Evolutionary conservation across 1,139 yeast species (phyloP).

Genomic region (Hyphopichia pseudoburtonii): DNA sequence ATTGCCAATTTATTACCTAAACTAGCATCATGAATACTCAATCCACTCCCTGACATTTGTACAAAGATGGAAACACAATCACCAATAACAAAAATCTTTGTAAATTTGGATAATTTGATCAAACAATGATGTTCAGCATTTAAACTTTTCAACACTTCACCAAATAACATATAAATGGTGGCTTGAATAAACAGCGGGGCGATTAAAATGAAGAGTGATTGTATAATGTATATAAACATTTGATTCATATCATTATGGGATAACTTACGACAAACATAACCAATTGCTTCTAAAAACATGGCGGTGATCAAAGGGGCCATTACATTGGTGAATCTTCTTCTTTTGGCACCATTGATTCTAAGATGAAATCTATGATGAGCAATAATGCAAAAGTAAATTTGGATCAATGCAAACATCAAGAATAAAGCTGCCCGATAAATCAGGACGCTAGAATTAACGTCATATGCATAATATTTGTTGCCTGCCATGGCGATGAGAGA

Average conservation of each 20-base stretch:
- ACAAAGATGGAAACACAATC: constrained; percentile 40
- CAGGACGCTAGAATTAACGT: neutral
- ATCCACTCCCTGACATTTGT: constrained; percentile 47
- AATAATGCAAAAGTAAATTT: neutral
- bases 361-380: neutral
- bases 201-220: constrained; percentile 31
- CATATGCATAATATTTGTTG: too few species aligned
- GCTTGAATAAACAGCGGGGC: constrained; percentile 49
- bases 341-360: neutral
- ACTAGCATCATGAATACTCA: constrained; percentile 11
- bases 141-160: constrained; percentile 27
- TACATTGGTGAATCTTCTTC: neutral
- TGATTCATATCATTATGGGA: constrained; percentile 15
- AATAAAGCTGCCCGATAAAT: neutral
- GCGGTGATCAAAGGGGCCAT: constrained; percentile 26
- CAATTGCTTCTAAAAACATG: constrained; percentile 25
- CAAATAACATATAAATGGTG: constrained; percentile 44
- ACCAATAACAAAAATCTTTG: constrained; percentile 42
- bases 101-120: constrained; percentile 28
- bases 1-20: constrained; percentile 23
- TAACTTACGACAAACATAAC: constrained; percentile 31
- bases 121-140: constrained; percentile 26
- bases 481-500: too few species aligned
- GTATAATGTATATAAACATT: constrained; percentile 31
- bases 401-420: neutral